These are phyloP conservation scores for Chlamydomonas incerta DNA, from an alignment of 139 green algal species.

Conservation along the genomic window DNA sequence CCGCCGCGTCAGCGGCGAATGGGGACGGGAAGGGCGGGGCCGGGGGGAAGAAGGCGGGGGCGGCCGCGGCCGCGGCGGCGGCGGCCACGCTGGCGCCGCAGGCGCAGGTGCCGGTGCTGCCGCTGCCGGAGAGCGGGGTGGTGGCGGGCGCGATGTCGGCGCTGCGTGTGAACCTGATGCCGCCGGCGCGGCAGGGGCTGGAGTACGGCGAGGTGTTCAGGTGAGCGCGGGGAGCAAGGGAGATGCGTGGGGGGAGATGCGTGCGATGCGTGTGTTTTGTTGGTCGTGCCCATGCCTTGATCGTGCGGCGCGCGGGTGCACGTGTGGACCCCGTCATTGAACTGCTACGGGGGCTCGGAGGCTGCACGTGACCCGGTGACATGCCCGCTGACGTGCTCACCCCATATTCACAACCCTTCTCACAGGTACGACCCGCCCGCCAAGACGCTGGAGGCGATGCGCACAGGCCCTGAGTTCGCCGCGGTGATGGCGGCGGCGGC, in stretches of 20 bases:
- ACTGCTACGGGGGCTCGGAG: too few species aligned
- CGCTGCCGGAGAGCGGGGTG: not conserved
- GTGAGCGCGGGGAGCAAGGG: not conserved
- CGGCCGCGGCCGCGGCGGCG: not conserved
- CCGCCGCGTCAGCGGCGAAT: not conserved
- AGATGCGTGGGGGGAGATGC: too few species aligned
- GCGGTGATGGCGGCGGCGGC: constrained; percentile 27
- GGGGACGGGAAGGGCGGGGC: not conserved
- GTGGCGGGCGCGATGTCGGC: not conserved
- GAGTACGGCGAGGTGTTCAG: constrained; percentile 35
- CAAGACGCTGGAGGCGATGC: constrained; percentile 7
- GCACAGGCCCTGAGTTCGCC: not conserved
- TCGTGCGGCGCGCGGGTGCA: too few species aligned
- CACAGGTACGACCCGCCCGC: too few species aligned
- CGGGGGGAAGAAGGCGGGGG: not conserved
- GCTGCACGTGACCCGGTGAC: too few species aligned
- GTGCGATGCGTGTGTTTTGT: too few species aligned
- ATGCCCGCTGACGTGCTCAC: too few species aligned
- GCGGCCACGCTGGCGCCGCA: not conserved
- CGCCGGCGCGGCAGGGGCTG: constrained; percentile 22
- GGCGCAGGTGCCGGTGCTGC: constrained; percentile 13
- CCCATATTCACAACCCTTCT: too few species aligned
- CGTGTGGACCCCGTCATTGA: too few species aligned
- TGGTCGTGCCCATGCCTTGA: too few species aligned
- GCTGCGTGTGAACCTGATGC: constrained; percentile 32